Evolutionary conservation across 2,329 filamentous ascomycete genomes (phyloP).

Genomic region (Juglanconis oblonga): DNA sequence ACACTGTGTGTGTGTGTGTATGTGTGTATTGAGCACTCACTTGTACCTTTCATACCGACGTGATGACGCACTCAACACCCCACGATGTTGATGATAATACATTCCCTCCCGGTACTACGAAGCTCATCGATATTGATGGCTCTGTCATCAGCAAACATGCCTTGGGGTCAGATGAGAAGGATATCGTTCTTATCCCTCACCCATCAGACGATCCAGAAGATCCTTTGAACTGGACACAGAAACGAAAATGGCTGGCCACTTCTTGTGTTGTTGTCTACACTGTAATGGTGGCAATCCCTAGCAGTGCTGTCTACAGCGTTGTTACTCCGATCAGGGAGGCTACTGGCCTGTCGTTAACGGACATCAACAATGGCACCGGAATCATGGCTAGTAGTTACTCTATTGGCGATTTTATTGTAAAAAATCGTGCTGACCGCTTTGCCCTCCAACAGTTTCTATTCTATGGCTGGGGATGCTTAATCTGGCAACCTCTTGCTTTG

Average conservation of each 20-base stretch:
- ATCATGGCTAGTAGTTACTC: too few relatives aligned
- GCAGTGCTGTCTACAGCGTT: slow-evolving; percentile 37
- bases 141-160: slow-evolving; percentile 19
- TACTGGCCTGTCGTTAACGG: slow-evolving; percentile 30
- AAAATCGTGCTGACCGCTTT: too few relatives aligned
- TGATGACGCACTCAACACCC: too few relatives aligned
- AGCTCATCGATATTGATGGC: slow-evolving; percentile 36
- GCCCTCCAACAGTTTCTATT: too few relatives aligned
- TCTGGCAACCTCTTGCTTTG: slow-evolving; percentile 31
- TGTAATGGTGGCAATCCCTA: slow-evolving; percentile 41
- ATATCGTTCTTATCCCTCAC: slow-evolving; percentile 38
- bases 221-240: slow-evolving; percentile 35
- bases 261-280: slow-evolving; percentile 29
- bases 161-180: slow-evolving; percentile 30
- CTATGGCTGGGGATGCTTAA: slow-evolving; percentile 31
- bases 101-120: slow-evolving; percentile 34
- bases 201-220: slow-evolving; percentile 35
- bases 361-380: slow-evolving; percentile 38
- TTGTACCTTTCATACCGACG: too few relatives aligned
- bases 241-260: slow-evolving; percentile 30
- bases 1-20: too few relatives aligned
- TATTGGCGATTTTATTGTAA: too few relatives aligned
- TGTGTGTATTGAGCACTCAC: too few relatives aligned
- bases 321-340: slow-evolving; percentile 33
- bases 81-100: background rate